Evolutionary conservation across 1,284 basidiomycete genomes (phyloP), one percentile per base, ranked within the genome.

Genomic region (Pseudozyma hubeiensis): DNA sequence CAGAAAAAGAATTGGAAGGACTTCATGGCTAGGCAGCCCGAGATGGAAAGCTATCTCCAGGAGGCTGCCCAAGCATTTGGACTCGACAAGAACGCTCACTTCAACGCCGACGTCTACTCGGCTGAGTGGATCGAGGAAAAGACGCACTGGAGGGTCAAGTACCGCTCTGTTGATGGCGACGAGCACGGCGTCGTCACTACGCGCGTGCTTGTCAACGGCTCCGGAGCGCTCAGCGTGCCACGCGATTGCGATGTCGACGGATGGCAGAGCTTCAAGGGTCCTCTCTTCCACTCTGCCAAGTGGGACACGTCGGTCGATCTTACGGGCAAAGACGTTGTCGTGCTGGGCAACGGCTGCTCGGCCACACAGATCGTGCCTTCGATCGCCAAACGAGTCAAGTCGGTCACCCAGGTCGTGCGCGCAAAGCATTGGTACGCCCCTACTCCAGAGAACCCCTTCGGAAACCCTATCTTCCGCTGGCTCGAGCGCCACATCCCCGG

Each of bases 261-360:
- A 3, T 57, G 45, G 40, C 30, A 76, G 39, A 40, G 24, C 8
- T 83, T 82, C 56, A 46, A 75, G 19, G 74, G 70, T 5, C 54
- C 74, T 5, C 69, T 72, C 17, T 84, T 84, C 63, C 83, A 84
- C 55, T 80, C 80, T 7, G 81, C 80, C 2, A 71, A 74, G 30
- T 84, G 83, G 83, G 77, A 83, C 37, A 70, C 74, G 13, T 50
- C 33, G 17, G 71, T 81, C 19, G 74, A 81, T 33, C 39, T 81
- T 11, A 65, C 46, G 30, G 68, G 59, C 58, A 84, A 84, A 54
- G 43, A 75, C 29, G 81, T 84, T 1, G 79, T 80, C 4, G 69
- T 84, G 29, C 54, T 84, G 16, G 78, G 79, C 24, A 80, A 80
- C n/a, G 78, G 78, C 7, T 84, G 78, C 40, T 75, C 75, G 0